phyloP scores from a whole-genome alignment of 2,329 filamentous ascomycete genomes.

The Claviceps arundinis region DNA sequence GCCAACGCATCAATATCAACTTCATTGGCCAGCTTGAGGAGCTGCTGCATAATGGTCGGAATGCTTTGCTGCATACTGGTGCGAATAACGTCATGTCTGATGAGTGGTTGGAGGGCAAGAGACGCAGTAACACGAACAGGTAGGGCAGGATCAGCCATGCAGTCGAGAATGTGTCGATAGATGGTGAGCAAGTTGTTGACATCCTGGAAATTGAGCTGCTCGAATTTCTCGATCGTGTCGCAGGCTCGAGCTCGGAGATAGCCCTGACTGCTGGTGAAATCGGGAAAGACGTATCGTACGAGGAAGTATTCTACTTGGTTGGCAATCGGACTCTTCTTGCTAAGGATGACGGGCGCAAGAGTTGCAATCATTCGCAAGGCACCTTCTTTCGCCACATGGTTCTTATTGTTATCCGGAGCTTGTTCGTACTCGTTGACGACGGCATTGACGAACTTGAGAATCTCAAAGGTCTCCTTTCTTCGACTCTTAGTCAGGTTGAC shows the following conservation, averaged over 20 bases:
- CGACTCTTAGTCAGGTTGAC: conserved; percentile 88
- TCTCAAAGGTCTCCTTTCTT: conserved; percentile 89
- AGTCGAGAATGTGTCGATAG: conserved; percentile 92
- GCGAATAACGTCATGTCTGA: conserved; percentile 87
- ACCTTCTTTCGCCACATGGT: conserved; percentile 90
- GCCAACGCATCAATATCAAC: conserved; percentile 94
- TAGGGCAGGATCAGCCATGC: conserved; percentile 87
- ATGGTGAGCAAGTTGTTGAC: conserved; percentile 90
- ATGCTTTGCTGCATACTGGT: conserved; percentile 96
- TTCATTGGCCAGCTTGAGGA: conserved; percentile 93
- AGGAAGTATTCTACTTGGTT: conserved; percentile 98
- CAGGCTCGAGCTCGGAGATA: conserved; percentile 90
- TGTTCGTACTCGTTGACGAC: conserved; percentile 88
- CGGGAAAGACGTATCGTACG: conserved; percentile 94
- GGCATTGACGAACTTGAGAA: conserved; percentile 87
- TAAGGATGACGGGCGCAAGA: conserved; percentile 80
- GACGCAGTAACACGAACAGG: conserved; percentile 91
- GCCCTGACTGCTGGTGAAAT: conserved; percentile 84
- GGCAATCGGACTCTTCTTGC: conserved; percentile 96
- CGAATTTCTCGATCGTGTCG: conserved; percentile 96
- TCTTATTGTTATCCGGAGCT: conserved; percentile 77
- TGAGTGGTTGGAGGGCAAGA: conserved; percentile 85
- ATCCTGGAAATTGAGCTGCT: conserved; percentile 94
- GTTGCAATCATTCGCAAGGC: conserved; percentile 95
- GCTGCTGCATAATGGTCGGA: conserved; percentile 97